Percentiles rank a stretch among this genome's conserved stretches.
Evolutionary conservation across 257 asterid species (phyloP).

Genomic region (Forsythia suspensa): DNA sequence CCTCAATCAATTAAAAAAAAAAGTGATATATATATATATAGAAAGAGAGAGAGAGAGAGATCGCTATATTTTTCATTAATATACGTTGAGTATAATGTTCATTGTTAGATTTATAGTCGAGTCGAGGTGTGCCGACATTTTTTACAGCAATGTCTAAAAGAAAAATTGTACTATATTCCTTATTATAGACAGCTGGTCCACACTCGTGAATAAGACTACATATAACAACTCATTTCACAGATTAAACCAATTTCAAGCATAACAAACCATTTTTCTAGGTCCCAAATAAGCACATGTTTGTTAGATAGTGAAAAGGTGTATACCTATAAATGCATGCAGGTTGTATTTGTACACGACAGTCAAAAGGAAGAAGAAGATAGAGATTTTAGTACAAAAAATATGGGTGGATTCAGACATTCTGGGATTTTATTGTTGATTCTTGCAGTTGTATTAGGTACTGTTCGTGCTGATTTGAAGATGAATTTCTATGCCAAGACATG

Average conservation of each 20-base stretch:
- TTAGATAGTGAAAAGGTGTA: conserved; percentile 1
- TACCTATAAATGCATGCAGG: background rate
- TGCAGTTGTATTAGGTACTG: conserved; percentile 19
- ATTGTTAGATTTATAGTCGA: too few species aligned
- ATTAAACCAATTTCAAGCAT: background rate
- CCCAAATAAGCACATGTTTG: conserved; percentile 17
- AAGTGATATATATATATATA: too few species aligned
- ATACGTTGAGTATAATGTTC: too few species aligned
- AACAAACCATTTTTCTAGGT: conserved; percentile 5
- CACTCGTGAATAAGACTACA: background rate
- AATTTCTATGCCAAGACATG: conserved; percentile 57
- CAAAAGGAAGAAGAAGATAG: background rate
- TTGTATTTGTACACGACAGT: background rate
- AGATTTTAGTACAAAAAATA: background rate
- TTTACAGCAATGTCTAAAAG: too few species aligned
- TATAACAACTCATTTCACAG: background rate
- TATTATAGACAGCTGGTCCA: background rate
- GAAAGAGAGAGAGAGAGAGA: too few species aligned
- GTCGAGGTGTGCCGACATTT: too few species aligned
- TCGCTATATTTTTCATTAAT: too few species aligned
- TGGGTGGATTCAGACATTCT: conserved; percentile 23
- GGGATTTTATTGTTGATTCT: conserved; percentile 17
- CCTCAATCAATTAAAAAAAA: background rate
- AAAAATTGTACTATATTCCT: background rate
- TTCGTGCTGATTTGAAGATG: conserved; percentile 42